Evolutionary conservation across 345 rosid species (phyloP), one percentile per base, ranked within the genome.

Genomic region (Rhizophora mangle): DNA sequence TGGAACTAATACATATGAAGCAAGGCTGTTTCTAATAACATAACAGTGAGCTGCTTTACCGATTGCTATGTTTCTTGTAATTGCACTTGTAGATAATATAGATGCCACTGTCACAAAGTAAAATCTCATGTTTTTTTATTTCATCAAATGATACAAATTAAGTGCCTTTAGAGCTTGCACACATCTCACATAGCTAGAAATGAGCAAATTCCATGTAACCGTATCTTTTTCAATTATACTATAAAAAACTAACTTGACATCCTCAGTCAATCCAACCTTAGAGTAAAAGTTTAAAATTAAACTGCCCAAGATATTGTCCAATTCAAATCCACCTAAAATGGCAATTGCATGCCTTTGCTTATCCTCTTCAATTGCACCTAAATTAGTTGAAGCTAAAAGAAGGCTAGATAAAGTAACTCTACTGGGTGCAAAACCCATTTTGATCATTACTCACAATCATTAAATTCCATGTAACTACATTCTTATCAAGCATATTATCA

Each of bases 141-240:
- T 80, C 96, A 92, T 89, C 62, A 71, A 63, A 43, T 24, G 75
- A 60, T 96, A 92, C 73, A 61, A 71, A 57, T 74, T 5, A 21
- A 89, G 79, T 49, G 88, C 97, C 24, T 24, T 79, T 52, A 82
- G 83, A 63, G 81, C 67, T 74, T 76, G 73, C 30, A 84, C 83
- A 46, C 72, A 60, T 59, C 68, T 85, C 74, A 89, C 83, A 76
- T 84, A 89, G 60, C 85, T 76, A 22, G 89, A 85, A 49, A 91
- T 79, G 22, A 92, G 77, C 74, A 92, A 72, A 84, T 92, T 92
- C 96, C 97, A 92, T 29, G 90, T 85, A 9, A 89, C 94, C 29
- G 74, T 84, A 79, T 92, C 97, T 43, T 79, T 89, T 21, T 71
- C 85, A 31, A 70, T 4, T 79, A 88, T 83, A 39, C 78, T 78